Evolutionary conservation across 2,329 filamentous ascomycete genomes (phyloP).

Genomic region (Apiospora pterosperma): DNA sequence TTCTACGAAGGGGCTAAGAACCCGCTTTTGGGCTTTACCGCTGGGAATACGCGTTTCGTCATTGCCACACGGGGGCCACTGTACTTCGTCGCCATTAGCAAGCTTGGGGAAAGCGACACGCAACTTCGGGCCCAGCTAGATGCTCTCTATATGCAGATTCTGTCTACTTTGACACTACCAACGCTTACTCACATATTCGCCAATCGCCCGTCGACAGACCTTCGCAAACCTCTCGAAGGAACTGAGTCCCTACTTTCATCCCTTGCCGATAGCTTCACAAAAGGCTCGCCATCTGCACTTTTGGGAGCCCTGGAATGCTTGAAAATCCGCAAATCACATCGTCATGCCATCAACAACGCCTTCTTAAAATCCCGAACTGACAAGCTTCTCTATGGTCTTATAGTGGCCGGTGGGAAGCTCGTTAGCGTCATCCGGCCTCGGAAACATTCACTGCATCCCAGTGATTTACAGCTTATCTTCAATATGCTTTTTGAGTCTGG

Average conservation of each 20-base stretch:
- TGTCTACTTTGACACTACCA: conserved; percentile 90
- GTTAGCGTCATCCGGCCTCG: conserved; percentile 94
- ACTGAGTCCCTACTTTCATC: conserved; percentile 90
- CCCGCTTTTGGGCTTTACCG: conserved; percentile 76
- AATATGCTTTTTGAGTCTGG: conserved; percentile 99
- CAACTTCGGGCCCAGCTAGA: conserved; percentile 87
- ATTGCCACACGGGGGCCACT: conserved; percentile 81
- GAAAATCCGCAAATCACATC: conserved; percentile 84
- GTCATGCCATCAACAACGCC: conserved; percentile 80
- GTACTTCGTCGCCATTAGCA: conserved; percentile 91
- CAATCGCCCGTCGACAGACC: conserved; percentile 87
- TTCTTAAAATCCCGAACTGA: conserved; percentile 75
- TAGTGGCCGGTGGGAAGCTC: conserved; percentile 87
- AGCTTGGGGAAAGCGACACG: conserved; percentile 84
- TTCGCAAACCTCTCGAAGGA: conserved; percentile 84
- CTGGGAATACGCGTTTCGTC: conserved; percentile 83
- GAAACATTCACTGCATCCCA: conserved; percentile 91
- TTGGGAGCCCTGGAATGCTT: conserved; percentile 90
- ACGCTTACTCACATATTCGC: conserved; percentile 83
- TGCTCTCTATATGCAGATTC: conserved; percentile 95
- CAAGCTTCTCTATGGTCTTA: conserved; percentile 84
- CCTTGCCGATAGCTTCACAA: conserved; percentile 89
- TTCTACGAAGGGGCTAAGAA: conserved; percentile 85
- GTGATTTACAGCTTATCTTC: conserved; percentile 93
- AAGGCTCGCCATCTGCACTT: conserved; percentile 83